phyloP scores from a whole-genome alignment of 2,329 filamentous ascomycete species.

The Fusarium algeriense region DNA sequence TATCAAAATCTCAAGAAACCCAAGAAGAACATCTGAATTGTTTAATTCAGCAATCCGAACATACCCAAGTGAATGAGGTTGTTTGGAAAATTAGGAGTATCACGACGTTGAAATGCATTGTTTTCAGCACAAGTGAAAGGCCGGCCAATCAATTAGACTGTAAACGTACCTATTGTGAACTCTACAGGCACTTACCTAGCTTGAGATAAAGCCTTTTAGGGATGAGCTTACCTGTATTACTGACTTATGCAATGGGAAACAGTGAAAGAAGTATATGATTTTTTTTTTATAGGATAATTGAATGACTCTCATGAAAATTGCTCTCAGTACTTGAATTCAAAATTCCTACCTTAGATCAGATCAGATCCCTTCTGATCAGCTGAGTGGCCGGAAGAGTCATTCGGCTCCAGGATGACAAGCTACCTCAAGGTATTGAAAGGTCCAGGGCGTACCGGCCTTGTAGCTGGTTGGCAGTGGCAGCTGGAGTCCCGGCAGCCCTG shows the following conservation, averaged over 20 bases:
- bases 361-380: conserved; percentile 1
- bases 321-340: neutral
- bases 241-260: neutral
- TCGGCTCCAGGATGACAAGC: conserved; percentile 17
- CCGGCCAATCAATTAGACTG: neutral
- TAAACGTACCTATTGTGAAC: neutral
- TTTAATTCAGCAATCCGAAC: neutral
- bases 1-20: neutral
- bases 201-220: neutral
- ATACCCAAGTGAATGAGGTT: neutral
- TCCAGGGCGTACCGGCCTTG: conserved; percentile 3
- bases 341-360: neutral
- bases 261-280: neutral
- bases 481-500: conserved; percentile 32
- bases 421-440: neutral
- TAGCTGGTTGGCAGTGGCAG: conserved; percentile 33
- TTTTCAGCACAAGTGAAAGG: neutral
- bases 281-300: neutral
- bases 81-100: neutral
- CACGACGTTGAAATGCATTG: neutral
- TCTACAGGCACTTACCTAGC: neutral
- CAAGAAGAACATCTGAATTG: neutral
- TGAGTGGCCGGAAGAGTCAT: conserved; percentile 39
- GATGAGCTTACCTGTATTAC: neutral
- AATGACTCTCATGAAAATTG: neutral